Evolutionary conservation across 768 basidiomycete species (phyloP).

Genomic region (Lepiota subincarnata): DNA sequence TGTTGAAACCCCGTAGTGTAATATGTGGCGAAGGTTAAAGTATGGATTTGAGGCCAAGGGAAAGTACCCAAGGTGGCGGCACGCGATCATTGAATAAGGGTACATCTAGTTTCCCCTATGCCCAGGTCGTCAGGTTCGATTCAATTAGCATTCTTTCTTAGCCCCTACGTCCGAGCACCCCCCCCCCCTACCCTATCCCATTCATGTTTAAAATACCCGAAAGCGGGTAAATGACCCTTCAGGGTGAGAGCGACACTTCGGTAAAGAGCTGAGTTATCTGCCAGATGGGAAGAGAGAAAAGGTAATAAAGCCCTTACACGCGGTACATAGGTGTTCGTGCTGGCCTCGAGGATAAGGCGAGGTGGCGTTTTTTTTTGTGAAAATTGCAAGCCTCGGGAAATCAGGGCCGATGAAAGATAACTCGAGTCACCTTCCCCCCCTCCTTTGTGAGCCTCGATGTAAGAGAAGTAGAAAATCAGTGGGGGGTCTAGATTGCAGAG

Average conservation of each 20-base stretch:
- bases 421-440: no score
- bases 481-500: no score
- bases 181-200: not conserved
- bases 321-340: not conserved
- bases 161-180: not conserved
- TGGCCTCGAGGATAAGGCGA: constrained; percentile 7
- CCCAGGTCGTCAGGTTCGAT: constrained; percentile 6
- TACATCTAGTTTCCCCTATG: not conserved
- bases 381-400: no score
- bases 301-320: not conserved
- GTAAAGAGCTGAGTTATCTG: not conserved
- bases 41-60: not conserved
- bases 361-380: not conserved
- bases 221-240: not conserved
- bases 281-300: not conserved
- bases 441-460: no score
- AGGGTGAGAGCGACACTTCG: not conserved
- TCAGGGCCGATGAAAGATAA: no score
- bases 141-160: not conserved
- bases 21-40: no score
- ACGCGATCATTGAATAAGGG: not conserved
- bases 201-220: not conserved
- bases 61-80: not conserved
- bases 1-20: no score
- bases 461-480: no score